A percentile compares a stretch with the other conserved stretches of the same genome.
phyloP scores from a whole-genome alignment of 2,329 filamentous ascomycete genomes.

The Lachnellula hyalina region DNA sequence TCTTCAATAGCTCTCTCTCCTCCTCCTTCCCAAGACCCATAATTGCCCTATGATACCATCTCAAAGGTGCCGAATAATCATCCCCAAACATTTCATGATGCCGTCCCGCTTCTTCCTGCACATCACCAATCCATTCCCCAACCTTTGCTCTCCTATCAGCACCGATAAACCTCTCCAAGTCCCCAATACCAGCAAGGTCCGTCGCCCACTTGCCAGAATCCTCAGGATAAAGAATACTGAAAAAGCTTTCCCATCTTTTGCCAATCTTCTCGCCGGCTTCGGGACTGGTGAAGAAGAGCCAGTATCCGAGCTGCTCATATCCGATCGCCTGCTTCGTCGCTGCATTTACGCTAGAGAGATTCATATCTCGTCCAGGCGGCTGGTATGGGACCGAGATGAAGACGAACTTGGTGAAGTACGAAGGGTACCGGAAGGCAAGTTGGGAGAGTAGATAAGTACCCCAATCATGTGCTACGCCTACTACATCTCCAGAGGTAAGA shows the following conservation, averaged over 20 bases:
- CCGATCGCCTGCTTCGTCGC: conserved; percentile 9
- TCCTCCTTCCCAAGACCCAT: conserved; percentile 9
- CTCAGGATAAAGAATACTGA: conserved; percentile 10
- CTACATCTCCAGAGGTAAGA: not conserved
- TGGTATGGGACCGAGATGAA: not conserved
- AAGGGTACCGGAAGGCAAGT: conserved; percentile 1
- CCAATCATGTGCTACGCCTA: conserved; percentile 25
- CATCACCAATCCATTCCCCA: not conserved
- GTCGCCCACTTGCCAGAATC: conserved; percentile 5
- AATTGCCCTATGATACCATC: conserved; percentile 17
- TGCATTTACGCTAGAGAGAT: conserved; percentile 12
- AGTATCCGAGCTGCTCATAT: conserved; percentile 19
- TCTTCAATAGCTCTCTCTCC: conserved; percentile 9
- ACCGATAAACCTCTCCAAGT: conserved; percentile 5
- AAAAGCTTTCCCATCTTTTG: conserved; percentile 16
- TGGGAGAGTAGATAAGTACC: conserved; percentile 15
- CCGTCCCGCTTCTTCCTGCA: conserved; percentile 4
- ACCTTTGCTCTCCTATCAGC: not conserved
- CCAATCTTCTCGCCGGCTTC: conserved; percentile 13
- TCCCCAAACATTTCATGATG: conserved; percentile 11
- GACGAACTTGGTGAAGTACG: not conserved
- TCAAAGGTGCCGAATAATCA: conserved; percentile 8
- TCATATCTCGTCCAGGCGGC: not conserved
- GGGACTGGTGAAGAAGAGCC: conserved; percentile 11
- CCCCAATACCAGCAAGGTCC: conserved; percentile 6